These are phyloP conservation scores for Vicia sativa DNA, from an alignment of 306 rosid genomes.

Conservation along the genomic window DNA sequence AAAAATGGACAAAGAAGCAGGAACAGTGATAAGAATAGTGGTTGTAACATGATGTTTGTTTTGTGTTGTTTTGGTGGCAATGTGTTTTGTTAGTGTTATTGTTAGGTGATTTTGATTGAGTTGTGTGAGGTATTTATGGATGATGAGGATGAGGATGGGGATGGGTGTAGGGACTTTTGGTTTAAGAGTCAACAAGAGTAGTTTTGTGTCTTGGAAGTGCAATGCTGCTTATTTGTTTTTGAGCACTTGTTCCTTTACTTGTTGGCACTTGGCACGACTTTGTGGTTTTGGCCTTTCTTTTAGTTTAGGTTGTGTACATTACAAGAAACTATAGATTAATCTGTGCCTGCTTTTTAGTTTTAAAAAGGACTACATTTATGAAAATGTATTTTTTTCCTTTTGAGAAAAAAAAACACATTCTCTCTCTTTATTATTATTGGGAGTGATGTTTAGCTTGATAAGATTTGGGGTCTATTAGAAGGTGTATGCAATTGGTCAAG, in stretches of 20 bases:
- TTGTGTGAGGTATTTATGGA: not conserved
- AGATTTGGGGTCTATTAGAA: no score
- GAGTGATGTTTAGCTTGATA: no score
- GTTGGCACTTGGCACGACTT: not conserved
- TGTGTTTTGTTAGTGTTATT: not conserved
- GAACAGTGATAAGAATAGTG: not conserved
- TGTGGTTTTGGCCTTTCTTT: not conserved
- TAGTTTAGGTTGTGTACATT: not conserved
- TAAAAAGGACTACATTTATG: not conserved
- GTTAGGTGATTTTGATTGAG: not conserved
- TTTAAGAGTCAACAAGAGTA: not conserved
- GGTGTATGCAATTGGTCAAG: no score
- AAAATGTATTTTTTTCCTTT: no score
- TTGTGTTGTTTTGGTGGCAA: not conserved
- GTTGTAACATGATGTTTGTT: not conserved
- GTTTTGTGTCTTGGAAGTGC: no score
- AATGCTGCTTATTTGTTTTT: conserved; percentile 2
- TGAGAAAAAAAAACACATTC: no score
- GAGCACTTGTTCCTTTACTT: conserved; percentile 14
- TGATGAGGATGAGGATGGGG: not conserved
- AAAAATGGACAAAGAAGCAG: not conserved
- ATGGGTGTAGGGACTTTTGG: not conserved
- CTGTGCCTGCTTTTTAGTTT: not conserved
- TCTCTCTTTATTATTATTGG: no score
- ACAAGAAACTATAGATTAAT: not conserved